phyloP scores from a whole-genome alignment of 805 yeast species.

The Pachysolen tannophilus region DNA sequence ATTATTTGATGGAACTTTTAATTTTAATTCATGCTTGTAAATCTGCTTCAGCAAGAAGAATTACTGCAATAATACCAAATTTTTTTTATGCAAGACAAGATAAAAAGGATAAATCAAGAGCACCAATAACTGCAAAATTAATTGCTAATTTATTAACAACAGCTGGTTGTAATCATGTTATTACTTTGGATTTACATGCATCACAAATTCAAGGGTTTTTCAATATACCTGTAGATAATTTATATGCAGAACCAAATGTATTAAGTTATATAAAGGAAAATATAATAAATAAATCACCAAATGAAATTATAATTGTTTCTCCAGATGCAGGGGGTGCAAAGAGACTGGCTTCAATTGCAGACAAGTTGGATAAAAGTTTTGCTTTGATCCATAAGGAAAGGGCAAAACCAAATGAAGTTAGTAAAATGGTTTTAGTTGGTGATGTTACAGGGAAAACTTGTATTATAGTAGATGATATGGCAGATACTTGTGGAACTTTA shows the following conservation, averaged over 20 bases:
- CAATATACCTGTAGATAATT: conserved; percentile 74
- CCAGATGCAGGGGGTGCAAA: conserved; percentile 93
- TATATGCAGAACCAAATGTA: conserved; percentile 79
- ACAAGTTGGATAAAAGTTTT: conserved; percentile 68
- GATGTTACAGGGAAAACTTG: conserved; percentile 73
- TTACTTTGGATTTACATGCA: conserved; percentile 86
- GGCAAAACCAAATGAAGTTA: conserved; percentile 75
- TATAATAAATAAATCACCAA: conserved; percentile 41
- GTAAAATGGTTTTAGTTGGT: conserved; percentile 80
- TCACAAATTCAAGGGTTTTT: conserved; percentile 85
- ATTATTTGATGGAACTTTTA: conserved; percentile 62
- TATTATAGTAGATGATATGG: conserved; percentile 81
- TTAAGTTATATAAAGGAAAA: conserved; percentile 65
- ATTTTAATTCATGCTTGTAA: conserved; percentile 79
- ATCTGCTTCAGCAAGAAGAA: conserved; percentile 75
- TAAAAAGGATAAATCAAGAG: conserved; percentile 76
- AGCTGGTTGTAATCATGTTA: conserved; percentile 81
- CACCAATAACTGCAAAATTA: conserved; percentile 79
- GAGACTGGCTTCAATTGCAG: conserved; percentile 82
- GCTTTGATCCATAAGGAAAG: conserved; percentile 83
- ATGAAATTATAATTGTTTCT: conserved; percentile 63
- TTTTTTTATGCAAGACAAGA: conserved; percentile 89
- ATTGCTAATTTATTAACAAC: conserved; percentile 78
- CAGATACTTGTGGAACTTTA: conserved; percentile 83
- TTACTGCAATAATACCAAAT: conserved; percentile 76